Evolutionary conservation across 2,329 filamentous ascomycete genomes (phyloP), one percentile per base, ranked within the genome.

Genomic region (Colletotrichum scovillei): DNA sequence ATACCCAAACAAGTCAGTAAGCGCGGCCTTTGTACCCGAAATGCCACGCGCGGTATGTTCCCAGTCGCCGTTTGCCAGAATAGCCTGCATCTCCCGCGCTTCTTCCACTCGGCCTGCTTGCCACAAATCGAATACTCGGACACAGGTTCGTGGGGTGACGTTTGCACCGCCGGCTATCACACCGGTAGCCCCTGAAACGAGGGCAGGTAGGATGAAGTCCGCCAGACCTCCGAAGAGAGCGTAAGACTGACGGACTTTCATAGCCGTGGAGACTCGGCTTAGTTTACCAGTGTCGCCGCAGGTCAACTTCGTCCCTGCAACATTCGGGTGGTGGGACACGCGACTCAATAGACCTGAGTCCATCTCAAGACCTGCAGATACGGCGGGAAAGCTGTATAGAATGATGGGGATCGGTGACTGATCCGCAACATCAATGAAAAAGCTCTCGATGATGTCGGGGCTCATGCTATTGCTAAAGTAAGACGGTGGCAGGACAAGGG

Each of bases 101-200:
- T 92, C 88, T 14, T 86, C 81, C 8, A 80, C 69, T 71, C 89
- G 86, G 32, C 92, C 92, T n/a, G 81, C 52, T 86, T 84, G 81
- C 90, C 93, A 30, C 6, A 93, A 84, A 74, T 90, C 83, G 67
- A 91, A 81, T 19, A 94, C 83, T 78, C 90, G 84, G 30, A 92
- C 87, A 80, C 92, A 93, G 4, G 91, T 85, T 78, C 89, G 88
- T 9, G 92, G 93, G 2, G 91, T 88, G 57, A 95, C 85, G 80
- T 95, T 95, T 35, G 89, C 93, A 67, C 93, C 86, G 14, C 93
- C 93, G 16, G 90, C 91, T 75, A 95, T 92, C 78, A 93, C 89
- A 42, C 93, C 93, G 70, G 92, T 89, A 3, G 91, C 93, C 28
- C 93, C 93, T 4, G 90, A 92, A 56, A 93, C 86, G 52, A 94